Evolutionary conservation across 768 basidiomycete species (phyloP).

Genomic region (Roridomyces roridus): DNA sequence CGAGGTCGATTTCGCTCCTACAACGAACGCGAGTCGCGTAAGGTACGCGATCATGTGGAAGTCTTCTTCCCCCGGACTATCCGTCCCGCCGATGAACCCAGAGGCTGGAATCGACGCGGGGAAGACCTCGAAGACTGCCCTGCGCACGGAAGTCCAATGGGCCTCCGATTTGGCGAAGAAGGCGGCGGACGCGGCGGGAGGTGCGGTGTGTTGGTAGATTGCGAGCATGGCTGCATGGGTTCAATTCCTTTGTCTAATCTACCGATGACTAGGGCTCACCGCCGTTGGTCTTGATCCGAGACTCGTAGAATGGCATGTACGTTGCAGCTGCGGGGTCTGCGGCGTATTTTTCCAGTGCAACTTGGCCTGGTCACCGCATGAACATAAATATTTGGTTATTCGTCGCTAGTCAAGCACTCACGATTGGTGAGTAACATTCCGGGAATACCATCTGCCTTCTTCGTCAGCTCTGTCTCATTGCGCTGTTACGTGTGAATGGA

Average conservation of each 20-base stretch:
- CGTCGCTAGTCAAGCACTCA: too few relatives aligned
- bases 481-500: slow-evolving; percentile 34
- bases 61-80: slow-evolving; percentile 54
- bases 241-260: too few relatives aligned
- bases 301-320: slow-evolving; percentile 48
- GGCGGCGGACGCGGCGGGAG: slow-evolving; percentile 33
- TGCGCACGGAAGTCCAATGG: slow-evolving; percentile 43
- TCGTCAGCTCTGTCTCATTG: slow-evolving; percentile 49
- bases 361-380: slow-evolving; percentile 42
- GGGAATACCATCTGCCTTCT: slow-evolving; percentile 38
- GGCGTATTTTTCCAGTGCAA: slow-evolving; percentile 42
- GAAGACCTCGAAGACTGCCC: slow-evolving; percentile 46
- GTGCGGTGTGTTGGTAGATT: slow-evolving; percentile 44
- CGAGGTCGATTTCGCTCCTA: slow-evolving; percentile 37
- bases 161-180: slow-evolving; percentile 46
- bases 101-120: slow-evolving; percentile 43
- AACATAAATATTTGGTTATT: background rate
- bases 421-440: slow-evolving; percentile 42
- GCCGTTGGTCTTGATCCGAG: slow-evolving; percentile 39
- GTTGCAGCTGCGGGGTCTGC: slow-evolving; percentile 37
- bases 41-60: slow-evolving; percentile 61
- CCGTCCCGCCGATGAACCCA: slow-evolving; percentile 52
- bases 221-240: slow-evolving; percentile 33
- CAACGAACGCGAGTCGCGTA: slow-evolving; percentile 47
- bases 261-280: background rate